A percentile compares a stretch with the other conserved stretches of the same genome.
phyloP scores from a whole-genome alignment of 176 grass and related monocot species.

The Aegilops bicornis region DNA sequence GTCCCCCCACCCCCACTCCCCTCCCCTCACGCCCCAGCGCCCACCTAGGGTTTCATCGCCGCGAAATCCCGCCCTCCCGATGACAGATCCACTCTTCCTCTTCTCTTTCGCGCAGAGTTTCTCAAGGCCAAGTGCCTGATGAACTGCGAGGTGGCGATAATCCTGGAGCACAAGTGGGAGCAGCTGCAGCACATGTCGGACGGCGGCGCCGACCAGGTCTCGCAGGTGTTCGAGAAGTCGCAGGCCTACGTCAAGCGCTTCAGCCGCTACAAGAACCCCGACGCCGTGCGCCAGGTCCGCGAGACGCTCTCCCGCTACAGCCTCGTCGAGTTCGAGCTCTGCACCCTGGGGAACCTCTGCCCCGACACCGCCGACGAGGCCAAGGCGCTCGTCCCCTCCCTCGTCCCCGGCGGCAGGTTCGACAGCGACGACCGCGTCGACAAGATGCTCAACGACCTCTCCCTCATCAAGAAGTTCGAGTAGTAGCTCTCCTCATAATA shows the following conservation, averaged over 20 bases:
- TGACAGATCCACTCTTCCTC: no score
- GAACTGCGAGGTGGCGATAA: constrained; percentile 94
- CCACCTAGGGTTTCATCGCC: constrained; percentile 1
- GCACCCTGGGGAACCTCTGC: constrained; percentile 90
- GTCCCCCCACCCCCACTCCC: no score
- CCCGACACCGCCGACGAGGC: constrained; percentile 84
- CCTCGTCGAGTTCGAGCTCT: constrained; percentile 67
- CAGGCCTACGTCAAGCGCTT: constrained; percentile 92
- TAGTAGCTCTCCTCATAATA: neutral
- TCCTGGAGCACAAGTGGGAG: constrained; percentile 92
- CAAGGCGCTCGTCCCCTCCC: constrained; percentile 77
- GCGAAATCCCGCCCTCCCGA: neutral
- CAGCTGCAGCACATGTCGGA: constrained; percentile 91
- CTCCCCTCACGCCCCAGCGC: neutral
- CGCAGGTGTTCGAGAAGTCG: constrained; percentile 96
- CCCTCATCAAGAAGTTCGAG: constrained; percentile 95
- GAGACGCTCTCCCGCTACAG: constrained; percentile 63
- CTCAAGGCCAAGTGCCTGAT: constrained; percentile 94
- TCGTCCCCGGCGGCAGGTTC: constrained; percentile 52
- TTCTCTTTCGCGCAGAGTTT: constrained; percentile 43
- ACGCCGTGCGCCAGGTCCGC: constrained; percentile 87
- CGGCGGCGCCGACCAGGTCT: constrained; percentile 43
- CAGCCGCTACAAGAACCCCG: constrained; percentile 97
- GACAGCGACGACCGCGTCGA: constrained; percentile 53
- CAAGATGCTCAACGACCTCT: constrained; percentile 92